Evolutionary conservation across 495 filamentous ascomycete genomes (phyloP).

Genomic region (Trichocladium antarcticum): DNA sequence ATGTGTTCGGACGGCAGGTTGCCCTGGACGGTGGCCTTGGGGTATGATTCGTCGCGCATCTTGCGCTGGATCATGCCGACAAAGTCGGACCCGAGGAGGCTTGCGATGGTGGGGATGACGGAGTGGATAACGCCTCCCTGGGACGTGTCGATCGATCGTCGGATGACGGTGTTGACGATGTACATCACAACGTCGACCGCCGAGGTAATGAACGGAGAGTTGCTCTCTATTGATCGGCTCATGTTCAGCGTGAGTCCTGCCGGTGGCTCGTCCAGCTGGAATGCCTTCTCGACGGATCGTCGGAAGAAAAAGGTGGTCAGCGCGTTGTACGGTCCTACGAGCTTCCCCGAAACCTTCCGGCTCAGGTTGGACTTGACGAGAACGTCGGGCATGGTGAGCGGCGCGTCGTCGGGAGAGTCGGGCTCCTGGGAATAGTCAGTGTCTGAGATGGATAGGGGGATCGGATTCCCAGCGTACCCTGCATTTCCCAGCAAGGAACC

Average conservation of each 20-base stretch:
- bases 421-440: conserved; percentile 27
- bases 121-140: conserved; percentile 62
- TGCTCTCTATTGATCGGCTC: conserved; percentile 52
- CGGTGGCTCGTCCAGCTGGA: conserved; percentile 95
- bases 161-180: conserved; percentile 84
- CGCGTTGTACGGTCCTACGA: conserved; percentile 67
- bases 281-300: conserved; percentile 89
- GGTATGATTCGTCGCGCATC: conserved; percentile 92
- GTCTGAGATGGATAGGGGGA: background rate
- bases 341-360: conserved; percentile 60
- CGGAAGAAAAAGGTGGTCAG: conserved; percentile 96
- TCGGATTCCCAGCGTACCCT: conserved; percentile 39
- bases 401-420: conserved; percentile 32
- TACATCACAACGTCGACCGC: conserved; percentile 99
- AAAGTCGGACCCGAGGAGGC: conserved; percentile 86
- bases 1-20: conserved; percentile 72
- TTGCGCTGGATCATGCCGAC: conserved; percentile 94
- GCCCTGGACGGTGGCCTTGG: conserved; percentile 60
- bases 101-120: conserved; percentile 67
- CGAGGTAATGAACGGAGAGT: conserved; percentile 84
- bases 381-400: conserved; percentile 53
- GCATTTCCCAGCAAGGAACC: conserved; percentile 79
- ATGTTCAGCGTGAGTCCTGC: conserved; percentile 63
- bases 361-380: conserved; percentile 61
- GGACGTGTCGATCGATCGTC: conserved; percentile 74